Base-by-base conservation (phyloP, 257 asterid species). In the Forsythia suspensa region DNA sequence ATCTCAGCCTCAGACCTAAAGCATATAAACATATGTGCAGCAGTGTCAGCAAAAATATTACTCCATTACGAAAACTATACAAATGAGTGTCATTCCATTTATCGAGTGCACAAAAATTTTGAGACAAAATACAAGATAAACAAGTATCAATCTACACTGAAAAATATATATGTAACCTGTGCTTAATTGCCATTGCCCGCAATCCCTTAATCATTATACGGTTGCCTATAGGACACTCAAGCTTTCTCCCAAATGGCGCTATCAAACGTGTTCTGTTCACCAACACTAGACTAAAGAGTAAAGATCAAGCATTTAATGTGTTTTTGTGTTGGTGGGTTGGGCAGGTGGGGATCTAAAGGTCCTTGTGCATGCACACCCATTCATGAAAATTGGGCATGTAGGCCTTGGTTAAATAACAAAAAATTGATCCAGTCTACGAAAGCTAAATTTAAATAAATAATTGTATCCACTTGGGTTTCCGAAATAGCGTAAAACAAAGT, bases 1-100 rank as follows among this genome's bases (percentile, higher is more conserved):
- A 90, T 75, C 86, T 90, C 95, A 10, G 87, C 80, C 67, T 85
- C 86, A 71, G 90, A 76, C 89, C 96, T 89, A 76, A 70, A 79
- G 70, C 38, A 63, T 9, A 63, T 24, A 8, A 29, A 63, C 4
- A 57, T 18, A 18, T 57, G 36, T 63, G 15, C 70, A 63, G 15
- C 70, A 63, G 18, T 8, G 70, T 63, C 5, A 63, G 70, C 70
- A 63, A 29, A 63, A 55, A 52, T 52, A 52, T 52, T 55, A 29
- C 65, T 15, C 24, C 65, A 55, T 55, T 55, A 1, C 24, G 29
- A n/a, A 18, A 18, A 6, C 29, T 4, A 55, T 55, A n/a, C 21
- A 55, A 55, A 55, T n/a, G 18, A 55, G 24, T 55, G 29, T 18
- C 65, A 55, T 18, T 55, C 65, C 65, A 55, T 18, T 8, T 55